Evolutionary conservation across 1,284 basidiomycete genomes (phyloP).

Genomic region (Microbotryum scabiosae): DNA sequence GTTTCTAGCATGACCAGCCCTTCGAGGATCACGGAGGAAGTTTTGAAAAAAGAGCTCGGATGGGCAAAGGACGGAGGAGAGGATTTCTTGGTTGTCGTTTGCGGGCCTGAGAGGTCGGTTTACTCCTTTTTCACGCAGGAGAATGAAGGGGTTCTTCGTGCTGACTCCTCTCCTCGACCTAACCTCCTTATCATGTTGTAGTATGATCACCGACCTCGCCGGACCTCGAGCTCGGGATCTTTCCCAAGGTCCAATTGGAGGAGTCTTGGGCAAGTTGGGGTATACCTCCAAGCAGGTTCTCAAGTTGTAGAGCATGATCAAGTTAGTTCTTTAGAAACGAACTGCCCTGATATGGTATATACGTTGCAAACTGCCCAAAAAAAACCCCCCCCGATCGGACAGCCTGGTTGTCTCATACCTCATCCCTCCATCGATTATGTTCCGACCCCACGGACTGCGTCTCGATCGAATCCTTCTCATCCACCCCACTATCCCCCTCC

Average conservation of each 20-base stretch:
- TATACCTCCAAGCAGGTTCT: conserved; percentile 55
- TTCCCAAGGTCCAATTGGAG: conserved; percentile 62
- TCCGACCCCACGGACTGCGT: background rate
- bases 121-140: background rate
- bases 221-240: conserved; percentile 65
- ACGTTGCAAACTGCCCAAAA: background rate
- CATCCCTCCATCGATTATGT: background rate
- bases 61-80: conserved; percentile 11
- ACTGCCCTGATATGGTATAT: background rate
- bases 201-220: conserved; percentile 64
- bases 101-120: conserved; percentile 59
- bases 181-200: conserved; percentile 34
- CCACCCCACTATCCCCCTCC: background rate
- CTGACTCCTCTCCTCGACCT: conserved; percentile 5
- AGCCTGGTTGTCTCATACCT: background rate
- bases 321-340: too few relatives aligned
- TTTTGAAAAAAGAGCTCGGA: conserved; percentile 44
- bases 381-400: background rate
- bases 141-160: background rate
- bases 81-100: conserved; percentile 43
- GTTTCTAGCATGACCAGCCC: background rate
- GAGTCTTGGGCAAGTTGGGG: conserved; percentile 58
- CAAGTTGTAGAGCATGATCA: conserved; percentile 54
- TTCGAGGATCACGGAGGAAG: background rate
- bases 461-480: background rate